Percentiles rank a stretch among this genome's conserved stretches.
phyloP scores from a whole-genome alignment of 2,329 filamentous ascomycete genomes.

The Penicillium sp. region DNA sequence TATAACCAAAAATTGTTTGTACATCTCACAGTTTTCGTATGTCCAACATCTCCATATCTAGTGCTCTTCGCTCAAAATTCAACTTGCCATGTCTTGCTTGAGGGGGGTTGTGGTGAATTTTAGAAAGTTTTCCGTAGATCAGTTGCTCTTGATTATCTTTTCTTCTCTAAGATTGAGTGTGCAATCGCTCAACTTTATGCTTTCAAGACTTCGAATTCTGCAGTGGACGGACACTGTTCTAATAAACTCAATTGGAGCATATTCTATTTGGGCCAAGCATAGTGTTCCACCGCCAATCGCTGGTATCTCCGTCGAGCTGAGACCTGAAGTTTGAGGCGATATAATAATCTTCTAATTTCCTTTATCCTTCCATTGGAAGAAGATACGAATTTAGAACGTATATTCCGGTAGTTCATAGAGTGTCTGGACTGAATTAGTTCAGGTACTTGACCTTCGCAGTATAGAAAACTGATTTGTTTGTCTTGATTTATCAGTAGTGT shows the following conservation, averaged over 20 bases:
- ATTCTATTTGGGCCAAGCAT: constrained; percentile 13
- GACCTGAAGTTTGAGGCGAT: background rate
- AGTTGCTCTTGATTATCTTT: background rate
- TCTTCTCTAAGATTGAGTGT: background rate
- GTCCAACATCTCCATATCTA: constrained; percentile 16
- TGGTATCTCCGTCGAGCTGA: constrained; percentile 5
- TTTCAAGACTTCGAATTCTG: constrained; percentile 9
- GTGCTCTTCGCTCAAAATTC: constrained; percentile 21
- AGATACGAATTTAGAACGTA: too few species aligned
- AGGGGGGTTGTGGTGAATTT: background rate
- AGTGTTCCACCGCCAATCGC: constrained; percentile 16
- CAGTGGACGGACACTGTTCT: constrained; percentile 6
- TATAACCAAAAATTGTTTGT: too few species aligned
- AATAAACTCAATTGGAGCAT: background rate
- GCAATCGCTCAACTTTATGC: constrained; percentile 1
- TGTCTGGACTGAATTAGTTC: too few species aligned
- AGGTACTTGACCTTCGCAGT: background rate
- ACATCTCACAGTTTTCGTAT: too few species aligned
- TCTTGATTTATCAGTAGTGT: background rate
- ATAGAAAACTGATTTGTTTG: background rate
- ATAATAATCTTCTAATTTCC: too few species aligned
- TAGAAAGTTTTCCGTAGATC: background rate
- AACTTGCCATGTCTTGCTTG: constrained; percentile 18
- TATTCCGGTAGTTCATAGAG: too few species aligned
- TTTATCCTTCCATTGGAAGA: too few species aligned